A percentile compares a stretch with the other conserved stretches of the same genome.
Evolutionary conservation across 768 basidiomycete species (phyloP).

Genomic region (Leucocoprinus birnbaumii): DNA sequence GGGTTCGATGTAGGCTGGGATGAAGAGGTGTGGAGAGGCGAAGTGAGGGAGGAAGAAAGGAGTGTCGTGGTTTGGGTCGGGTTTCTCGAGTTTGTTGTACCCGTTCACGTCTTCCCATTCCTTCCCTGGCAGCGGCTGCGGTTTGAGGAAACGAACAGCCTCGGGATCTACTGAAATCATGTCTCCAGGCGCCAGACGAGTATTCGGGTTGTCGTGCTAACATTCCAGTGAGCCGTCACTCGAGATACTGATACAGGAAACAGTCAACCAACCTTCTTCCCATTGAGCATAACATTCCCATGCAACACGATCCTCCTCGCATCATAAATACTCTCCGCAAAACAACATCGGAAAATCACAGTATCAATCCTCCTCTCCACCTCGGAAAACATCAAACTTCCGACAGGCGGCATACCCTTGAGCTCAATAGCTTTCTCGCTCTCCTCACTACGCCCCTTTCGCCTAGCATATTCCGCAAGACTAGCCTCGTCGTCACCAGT

Average conservation of each 20-base stretch:
- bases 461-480: constrained; percentile 57
- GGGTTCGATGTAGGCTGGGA: constrained; percentile 68
- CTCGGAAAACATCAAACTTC: constrained; percentile 92
- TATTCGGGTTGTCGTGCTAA: constrained; percentile 83
- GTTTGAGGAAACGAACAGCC: constrained; percentile 71
- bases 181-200: constrained; percentile 89
- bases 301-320: constrained; percentile 85
- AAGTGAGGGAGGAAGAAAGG: constrained; percentile 86
- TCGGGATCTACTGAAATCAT: constrained; percentile 86
- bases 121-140: constrained; percentile 21
- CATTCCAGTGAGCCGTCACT: constrained; percentile 2
- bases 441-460: constrained; percentile 48
- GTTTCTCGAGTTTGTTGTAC: constrained; percentile 14
- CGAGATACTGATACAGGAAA: neutral
- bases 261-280: constrained; percentile 64
- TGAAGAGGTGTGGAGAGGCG: constrained; percentile 89
- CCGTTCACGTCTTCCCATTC: constrained; percentile 33
- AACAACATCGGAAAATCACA: constrained; percentile 85
- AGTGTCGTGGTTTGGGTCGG: constrained; percentile 28
- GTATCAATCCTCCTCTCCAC: constrained; percentile 95
- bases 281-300: constrained; percentile 86
- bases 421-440: constrained; percentile 49
- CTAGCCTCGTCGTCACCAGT: constrained; percentile 39
- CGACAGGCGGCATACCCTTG: constrained; percentile 82
- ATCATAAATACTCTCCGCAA: constrained; percentile 86